Evolutionary conservation across 2,329 filamentous ascomycete genomes (phyloP).

Genomic region (Neofusicoccum kwambonambiense): DNA sequence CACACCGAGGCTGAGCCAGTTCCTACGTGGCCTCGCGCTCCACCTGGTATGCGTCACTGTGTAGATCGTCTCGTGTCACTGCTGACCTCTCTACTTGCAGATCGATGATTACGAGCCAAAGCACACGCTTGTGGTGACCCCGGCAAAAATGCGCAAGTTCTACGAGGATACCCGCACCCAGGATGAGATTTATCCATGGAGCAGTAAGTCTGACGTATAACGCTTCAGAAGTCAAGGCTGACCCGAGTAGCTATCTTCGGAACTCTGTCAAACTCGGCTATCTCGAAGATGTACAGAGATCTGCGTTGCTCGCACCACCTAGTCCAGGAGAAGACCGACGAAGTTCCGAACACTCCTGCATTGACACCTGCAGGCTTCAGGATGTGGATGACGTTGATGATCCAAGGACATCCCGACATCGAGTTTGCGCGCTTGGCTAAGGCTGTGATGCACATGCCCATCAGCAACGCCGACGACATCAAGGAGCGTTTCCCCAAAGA

Average conservation of each 20-base stretch:
- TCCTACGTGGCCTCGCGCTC: constrained; percentile 70
- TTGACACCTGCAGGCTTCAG: constrained; percentile 49
- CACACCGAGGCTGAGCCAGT: constrained; percentile 66
- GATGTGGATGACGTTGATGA: constrained; percentile 68
- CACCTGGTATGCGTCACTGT: constrained; percentile 60
- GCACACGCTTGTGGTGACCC: constrained; percentile 69
- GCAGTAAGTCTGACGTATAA: constrained; percentile 50
- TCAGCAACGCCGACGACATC: constrained; percentile 62
- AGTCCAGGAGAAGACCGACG: constrained; percentile 35
- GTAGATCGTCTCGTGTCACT: neutral
- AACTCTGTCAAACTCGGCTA: constrained; percentile 38
- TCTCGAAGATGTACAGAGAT: constrained; percentile 48
- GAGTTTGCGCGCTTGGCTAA: constrained; percentile 70
- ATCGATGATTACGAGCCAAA: constrained; percentile 68
- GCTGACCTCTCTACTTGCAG: constrained; percentile 36
- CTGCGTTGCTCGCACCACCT: constrained; percentile 50
- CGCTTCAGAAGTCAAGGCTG: neutral
- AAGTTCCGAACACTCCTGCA: constrained; percentile 41
- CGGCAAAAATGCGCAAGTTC: constrained; percentile 71
- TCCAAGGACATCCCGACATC: constrained; percentile 72
- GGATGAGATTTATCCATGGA: constrained; percentile 67
- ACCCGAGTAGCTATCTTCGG: constrained; percentile 40
- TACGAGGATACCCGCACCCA: constrained; percentile 66
- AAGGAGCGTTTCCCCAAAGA: constrained; percentile 77
- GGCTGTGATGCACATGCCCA: constrained; percentile 68